These are phyloP conservation scores for Rhododendron molle DNA, from an alignment of 148 eudicot genomes.

Conservation along the genomic window DNA sequence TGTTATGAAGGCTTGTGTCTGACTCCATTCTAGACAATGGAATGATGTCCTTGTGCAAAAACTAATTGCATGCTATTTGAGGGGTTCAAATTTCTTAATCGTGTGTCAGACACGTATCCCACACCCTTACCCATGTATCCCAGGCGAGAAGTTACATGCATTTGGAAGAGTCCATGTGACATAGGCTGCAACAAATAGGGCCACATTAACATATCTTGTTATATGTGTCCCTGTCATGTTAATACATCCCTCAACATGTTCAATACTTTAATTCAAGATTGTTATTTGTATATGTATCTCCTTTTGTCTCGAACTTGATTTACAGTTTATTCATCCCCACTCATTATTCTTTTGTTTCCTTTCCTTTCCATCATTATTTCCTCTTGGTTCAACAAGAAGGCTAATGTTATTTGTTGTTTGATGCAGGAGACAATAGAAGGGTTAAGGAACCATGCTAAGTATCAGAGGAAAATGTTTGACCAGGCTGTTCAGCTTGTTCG, in stretches of 20 bases:
- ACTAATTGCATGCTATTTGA: not conserved
- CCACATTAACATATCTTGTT: not conserved
- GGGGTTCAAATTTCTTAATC: not conserved
- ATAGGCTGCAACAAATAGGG: not conserved
- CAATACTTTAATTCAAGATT: not conserved
- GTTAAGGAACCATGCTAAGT: constrained; percentile 65
- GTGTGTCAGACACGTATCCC: not conserved
- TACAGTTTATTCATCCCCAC: not conserved
- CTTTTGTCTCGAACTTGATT: not conserved
- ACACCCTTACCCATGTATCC: not conserved
- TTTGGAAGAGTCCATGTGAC: not conserved
- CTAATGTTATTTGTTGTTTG: not conserved
- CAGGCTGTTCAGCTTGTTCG: constrained; percentile 96
- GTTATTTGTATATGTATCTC: not conserved
- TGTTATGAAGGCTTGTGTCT: not conserved
- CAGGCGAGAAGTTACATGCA: not conserved
- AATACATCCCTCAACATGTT: not conserved
- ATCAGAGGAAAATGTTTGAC: constrained; percentile 82
- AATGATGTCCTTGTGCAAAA: not conserved
- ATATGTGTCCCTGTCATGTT: not conserved
- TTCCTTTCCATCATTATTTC: not conserved
- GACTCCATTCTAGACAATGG: not conserved
- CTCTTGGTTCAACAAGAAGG: not conserved
- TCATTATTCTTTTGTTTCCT: not conserved
- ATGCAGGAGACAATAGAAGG: constrained; percentile 66